Conservation (phyloP, 352 stramenopile genomes). For the Globisporangium iwayamae region DNA sequence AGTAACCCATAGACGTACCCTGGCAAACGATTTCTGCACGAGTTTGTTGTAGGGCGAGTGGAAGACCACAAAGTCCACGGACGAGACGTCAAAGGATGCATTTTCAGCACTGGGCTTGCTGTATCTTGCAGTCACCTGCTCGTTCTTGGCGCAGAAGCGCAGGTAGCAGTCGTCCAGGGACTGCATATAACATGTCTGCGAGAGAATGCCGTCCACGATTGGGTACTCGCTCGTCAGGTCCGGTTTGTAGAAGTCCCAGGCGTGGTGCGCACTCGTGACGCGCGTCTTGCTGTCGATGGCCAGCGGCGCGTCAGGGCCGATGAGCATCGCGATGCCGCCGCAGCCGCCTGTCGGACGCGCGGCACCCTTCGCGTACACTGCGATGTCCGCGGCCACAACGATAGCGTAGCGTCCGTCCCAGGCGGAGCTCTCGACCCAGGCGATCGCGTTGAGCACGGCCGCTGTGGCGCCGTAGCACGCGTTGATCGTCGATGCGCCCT, state of each 20-base stretch:
- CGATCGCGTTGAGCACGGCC: constrained; percentile 95
- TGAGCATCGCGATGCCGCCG: constrained; percentile 93
- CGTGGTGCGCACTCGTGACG: constrained; percentile 89
- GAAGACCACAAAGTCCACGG: constrained; percentile 94
- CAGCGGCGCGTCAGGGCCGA: constrained; percentile 94
- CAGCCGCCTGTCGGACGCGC: constrained; percentile 90
- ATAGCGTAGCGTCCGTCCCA: constrained; percentile 94
- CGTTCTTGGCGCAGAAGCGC: constrained; percentile 87
- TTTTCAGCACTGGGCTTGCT: constrained; percentile 9
- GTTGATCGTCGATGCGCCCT: constrained; percentile 94
- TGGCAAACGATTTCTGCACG: constrained; percentile 94
- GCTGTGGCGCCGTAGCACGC: constrained; percentile 98
- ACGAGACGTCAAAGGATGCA: constrained; percentile 46
- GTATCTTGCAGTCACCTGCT: constrained; percentile 11
- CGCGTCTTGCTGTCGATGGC: constrained; percentile 86
- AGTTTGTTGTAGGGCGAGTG: constrained; percentile 99
- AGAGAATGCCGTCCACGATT: constrained; percentile 92
- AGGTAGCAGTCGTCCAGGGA: constrained; percentile 95
- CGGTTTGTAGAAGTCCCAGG: constrained; percentile 99
- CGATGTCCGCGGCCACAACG: constrained; percentile 96
- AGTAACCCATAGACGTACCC: constrained; percentile 42
- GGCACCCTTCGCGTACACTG: constrained; percentile 92
- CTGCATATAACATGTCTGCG: constrained; percentile 94
- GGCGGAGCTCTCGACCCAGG: constrained; percentile 93
- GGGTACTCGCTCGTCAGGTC: constrained; percentile 91